Conservation (phyloP, 306 rosid genomes). For the Prunus armeniaca region DNA sequence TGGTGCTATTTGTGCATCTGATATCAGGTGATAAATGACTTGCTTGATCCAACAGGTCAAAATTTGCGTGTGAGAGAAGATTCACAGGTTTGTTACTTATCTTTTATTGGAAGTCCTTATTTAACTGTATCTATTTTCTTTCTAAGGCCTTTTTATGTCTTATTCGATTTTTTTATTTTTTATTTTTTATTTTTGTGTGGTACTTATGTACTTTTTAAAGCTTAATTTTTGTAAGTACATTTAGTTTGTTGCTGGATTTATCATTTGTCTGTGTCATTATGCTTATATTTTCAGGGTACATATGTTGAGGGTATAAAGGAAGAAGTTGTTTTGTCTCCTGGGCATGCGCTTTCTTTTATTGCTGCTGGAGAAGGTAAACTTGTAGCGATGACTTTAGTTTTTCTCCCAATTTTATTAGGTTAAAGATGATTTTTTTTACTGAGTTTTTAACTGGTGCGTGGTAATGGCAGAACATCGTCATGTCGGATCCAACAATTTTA, state of each 20-base stretch:
- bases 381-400: slow-evolving; percentile 18
- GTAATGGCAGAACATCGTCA: slow-evolving; percentile 91
- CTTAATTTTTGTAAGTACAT: neutral
- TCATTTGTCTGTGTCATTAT: slow-evolving; percentile 2
- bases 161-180: neutral
- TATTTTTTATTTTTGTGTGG: no score
- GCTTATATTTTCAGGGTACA: slow-evolving; percentile 69
- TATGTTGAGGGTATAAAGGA: slow-evolving; percentile 99
- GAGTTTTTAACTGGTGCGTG: slow-evolving; percentile 16
- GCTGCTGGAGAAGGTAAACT: slow-evolving; percentile 98
- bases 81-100: slow-evolving; percentile 67
- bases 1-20: slow-evolving; percentile 33
- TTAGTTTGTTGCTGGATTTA: slow-evolving; percentile 10
- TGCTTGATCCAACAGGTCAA: slow-evolving; percentile 99
- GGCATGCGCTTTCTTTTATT: slow-evolving; percentile 97
- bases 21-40: slow-evolving; percentile 94
- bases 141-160: neutral
- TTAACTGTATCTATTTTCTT: neutral
- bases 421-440: neutral
- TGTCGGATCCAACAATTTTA: slow-evolving; percentile 97
- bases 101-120: slow-evolving; percentile 8
- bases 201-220: neutral
- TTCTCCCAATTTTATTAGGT: neutral
- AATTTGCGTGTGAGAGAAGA: slow-evolving; percentile 98
- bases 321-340: slow-evolving; percentile 97